Conservation (phyloP, 2,329 filamentous ascomycete species). For the Fusarium transvaalense region DNA sequence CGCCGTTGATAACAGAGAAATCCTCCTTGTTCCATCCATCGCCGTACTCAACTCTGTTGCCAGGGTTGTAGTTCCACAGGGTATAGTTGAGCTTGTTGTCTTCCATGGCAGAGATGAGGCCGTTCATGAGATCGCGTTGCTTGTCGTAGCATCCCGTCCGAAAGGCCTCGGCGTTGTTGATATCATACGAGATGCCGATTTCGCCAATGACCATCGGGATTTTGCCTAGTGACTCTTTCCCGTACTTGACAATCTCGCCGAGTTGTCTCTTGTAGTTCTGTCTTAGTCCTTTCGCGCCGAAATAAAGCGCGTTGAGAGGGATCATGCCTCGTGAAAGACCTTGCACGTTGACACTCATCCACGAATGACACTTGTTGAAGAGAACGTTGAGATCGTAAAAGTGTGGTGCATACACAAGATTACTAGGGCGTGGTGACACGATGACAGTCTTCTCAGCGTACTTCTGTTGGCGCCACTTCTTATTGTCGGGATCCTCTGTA, state of each 20-base stretch:
- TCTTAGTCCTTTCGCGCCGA: conserved; percentile 53
- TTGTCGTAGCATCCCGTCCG: conserved; percentile 55
- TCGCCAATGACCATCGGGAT: conserved; percentile 57
- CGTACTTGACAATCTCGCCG: conserved; percentile 53
- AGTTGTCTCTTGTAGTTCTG: conserved; percentile 57
- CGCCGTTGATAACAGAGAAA: conserved; percentile 57
- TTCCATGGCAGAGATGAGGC: conserved; percentile 58
- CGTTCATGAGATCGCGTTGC: conserved; percentile 56
- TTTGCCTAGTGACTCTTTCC: conserved; percentile 50
- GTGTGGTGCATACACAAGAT: conserved; percentile 58
- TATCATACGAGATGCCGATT: conserved; percentile 57
- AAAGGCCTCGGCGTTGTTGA: conserved; percentile 54
- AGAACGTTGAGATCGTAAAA: conserved; percentile 60
- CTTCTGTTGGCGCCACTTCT: conserved; percentile 28
- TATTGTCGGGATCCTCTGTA: conserved; percentile 22
- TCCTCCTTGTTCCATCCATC: conserved; percentile 61
- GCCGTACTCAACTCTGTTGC: conserved; percentile 55
- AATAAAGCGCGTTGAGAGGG: conserved; percentile 57
- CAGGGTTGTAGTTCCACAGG: conserved; percentile 57
- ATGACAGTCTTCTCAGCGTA: conserved; percentile 50
- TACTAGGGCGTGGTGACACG: conserved; percentile 46
- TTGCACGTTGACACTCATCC: conserved; percentile 58
- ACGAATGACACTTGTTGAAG: conserved; percentile 53
- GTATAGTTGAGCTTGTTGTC: conserved; percentile 55
- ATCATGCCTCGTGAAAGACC: conserved; percentile 57